Evolutionary conservation across 805 yeast genomes (phyloP).

Genomic region (Sugiyamaella floridensis): DNA sequence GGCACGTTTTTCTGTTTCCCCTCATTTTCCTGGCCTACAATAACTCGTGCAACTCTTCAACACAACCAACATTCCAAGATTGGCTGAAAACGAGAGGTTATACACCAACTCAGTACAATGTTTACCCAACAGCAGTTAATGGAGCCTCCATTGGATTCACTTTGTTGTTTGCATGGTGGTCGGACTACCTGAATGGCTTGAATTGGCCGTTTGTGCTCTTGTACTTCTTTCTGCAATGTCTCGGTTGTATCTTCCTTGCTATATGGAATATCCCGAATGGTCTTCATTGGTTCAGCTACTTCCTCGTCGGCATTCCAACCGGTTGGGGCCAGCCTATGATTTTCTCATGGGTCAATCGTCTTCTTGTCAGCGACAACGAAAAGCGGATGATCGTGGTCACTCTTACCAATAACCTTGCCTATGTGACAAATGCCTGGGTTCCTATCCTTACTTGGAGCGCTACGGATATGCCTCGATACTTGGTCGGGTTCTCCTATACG

Average conservation of each 20-base stretch:
- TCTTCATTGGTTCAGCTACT: conserved; percentile 46
- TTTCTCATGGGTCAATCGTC: conserved; percentile 49
- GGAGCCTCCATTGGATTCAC: conserved; percentile 37
- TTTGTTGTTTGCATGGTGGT: conserved; percentile 32
- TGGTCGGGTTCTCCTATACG: conserved; percentile 36
- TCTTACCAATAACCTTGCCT: conserved; percentile 37
- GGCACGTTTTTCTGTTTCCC: conserved; percentile 45
- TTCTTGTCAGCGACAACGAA: conserved; percentile 37
- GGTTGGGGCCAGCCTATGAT: conserved; percentile 51
- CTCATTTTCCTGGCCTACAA: conserved; percentile 34
- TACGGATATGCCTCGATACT: conserved; percentile 33
- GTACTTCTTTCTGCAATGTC: conserved; percentile 34
- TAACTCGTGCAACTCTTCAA: conserved; percentile 32
- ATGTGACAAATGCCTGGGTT: conserved; percentile 37
- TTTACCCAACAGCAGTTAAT: conserved; percentile 36
- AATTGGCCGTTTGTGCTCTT: conserved; percentile 35
- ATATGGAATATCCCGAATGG: conserved; percentile 44
- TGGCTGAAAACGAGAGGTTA: conserved; percentile 40
- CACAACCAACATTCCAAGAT: conserved; percentile 39
- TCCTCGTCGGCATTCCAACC: conserved; percentile 41
- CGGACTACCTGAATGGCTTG: conserved; percentile 34
- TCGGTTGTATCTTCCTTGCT: conserved; percentile 40
- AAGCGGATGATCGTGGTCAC: conserved; percentile 35
- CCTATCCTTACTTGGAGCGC: conserved; percentile 39
- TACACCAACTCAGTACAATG: conserved; percentile 33